phyloP scores from a whole-genome alignment of 2,329 filamentous ascomycete genomes.

The Colletotrichum spaethianum region DNA sequence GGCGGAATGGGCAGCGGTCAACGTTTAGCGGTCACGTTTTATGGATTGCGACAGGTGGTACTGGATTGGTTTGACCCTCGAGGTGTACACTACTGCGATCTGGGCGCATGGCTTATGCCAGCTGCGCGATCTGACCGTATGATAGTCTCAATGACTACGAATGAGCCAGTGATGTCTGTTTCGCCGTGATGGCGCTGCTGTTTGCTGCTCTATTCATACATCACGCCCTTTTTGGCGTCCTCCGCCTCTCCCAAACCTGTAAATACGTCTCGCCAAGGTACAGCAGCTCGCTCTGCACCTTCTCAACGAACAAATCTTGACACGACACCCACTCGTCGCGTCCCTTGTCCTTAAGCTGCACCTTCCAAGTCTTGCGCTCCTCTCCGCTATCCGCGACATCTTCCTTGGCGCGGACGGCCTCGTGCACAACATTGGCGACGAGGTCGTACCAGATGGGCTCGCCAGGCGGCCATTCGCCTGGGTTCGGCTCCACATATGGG shows the following conservation, averaged over 20 bases:
- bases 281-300: conserved; percentile 88
- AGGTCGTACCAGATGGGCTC: conserved; percentile 96
- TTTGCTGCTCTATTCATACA: conserved; percentile 14
- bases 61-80: conserved; percentile 33
- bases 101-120: conserved; percentile 20
- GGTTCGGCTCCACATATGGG: conserved; percentile 92
- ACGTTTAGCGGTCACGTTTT: conserved; percentile 41
- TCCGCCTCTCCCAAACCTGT: conserved; percentile 94
- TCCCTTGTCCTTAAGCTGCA: conserved; percentile 86
- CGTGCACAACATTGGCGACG: conserved; percentile 94
- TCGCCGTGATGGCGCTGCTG: background rate
- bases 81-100: conserved; percentile 38
- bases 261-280: conserved; percentile 96
- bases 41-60: conserved; percentile 37
- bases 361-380: conserved; percentile 92
- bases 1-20: conserved; percentile 38
- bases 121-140: conserved; percentile 24
- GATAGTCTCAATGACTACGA: conserved; percentile 40
- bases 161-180: conserved; percentile 19
- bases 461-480: conserved; percentile 75
- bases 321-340: conserved; percentile 92
- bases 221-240: conserved; percentile 58
- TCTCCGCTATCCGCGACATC: conserved; percentile 93
- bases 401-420: conserved; percentile 79
- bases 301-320: conserved; percentile 94